Conservation (phyloP, 805 yeast species). For the Pichia insulana region DNA sequence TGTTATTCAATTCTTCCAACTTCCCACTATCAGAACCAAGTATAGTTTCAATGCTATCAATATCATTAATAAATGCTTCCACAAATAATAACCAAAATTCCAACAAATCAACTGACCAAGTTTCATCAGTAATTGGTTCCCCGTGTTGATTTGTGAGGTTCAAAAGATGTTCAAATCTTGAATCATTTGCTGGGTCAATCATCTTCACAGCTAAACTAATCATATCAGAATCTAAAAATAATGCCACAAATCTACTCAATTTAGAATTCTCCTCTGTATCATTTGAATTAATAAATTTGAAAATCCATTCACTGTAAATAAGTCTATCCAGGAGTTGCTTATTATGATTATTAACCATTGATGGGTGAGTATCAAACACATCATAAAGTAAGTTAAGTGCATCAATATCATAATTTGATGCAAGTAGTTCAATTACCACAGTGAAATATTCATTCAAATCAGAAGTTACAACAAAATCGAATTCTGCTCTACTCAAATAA, state of each 20-base stretch:
- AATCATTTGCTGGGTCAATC: conserved; percentile 27
- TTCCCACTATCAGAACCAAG: conserved; percentile 29
- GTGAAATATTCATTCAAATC: conserved; percentile 17
- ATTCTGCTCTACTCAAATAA: conserved; percentile 31
- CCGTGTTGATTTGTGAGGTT: conserved; percentile 50
- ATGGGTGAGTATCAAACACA: conserved; percentile 37
- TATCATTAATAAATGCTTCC: conserved; percentile 46
- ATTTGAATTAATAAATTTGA: conserved; percentile 26
- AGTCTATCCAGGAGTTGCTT: conserved; percentile 26
- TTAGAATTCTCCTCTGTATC: conserved; percentile 29
- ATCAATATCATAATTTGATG: conserved; percentile 14
- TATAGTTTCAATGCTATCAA: conserved; percentile 27
- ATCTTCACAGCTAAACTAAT: conserved; percentile 34
- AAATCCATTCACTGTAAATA: conserved; percentile 41
- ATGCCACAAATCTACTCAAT: conserved; percentile 38
- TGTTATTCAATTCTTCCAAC: conserved; percentile 21
- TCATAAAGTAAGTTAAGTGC: conserved; percentile 34
- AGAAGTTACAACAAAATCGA: conserved; percentile 23
- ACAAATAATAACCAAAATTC: conserved; percentile 65
- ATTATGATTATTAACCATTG: conserved; percentile 28
- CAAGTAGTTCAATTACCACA: conserved; percentile 15
- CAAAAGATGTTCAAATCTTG: conserved; percentile 40
- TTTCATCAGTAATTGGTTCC: conserved; percentile 51
- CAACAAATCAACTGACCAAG: conserved; percentile 43
- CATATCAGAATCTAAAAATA: conserved; percentile 40